Evolutionary conservation across 2,329 filamentous ascomycete species (phyloP).

Genomic region (Lomentospora prolificans): DNA sequence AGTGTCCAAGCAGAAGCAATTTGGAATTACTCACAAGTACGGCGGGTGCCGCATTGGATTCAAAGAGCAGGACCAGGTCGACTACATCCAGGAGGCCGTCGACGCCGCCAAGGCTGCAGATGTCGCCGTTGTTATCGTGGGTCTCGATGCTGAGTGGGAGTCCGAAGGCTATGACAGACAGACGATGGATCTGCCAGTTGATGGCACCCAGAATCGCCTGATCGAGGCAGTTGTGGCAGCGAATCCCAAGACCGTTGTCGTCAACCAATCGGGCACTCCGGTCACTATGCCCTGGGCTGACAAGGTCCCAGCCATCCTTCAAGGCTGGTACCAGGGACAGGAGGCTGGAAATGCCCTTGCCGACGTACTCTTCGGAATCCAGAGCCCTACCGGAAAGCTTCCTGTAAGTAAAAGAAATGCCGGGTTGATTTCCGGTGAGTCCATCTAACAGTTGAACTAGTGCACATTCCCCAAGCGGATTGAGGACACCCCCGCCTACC

Average conservation of each 20-base stretch:
- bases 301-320: slow-evolving; percentile 54
- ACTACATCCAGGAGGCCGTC: slow-evolving; percentile 56
- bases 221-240: slow-evolving; percentile 51
- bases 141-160: slow-evolving; percentile 66
- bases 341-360: slow-evolving; percentile 62
- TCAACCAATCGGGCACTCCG: slow-evolving; percentile 60
- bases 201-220: slow-evolving; percentile 51
- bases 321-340: slow-evolving; percentile 68
- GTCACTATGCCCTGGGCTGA: slow-evolving; percentile 62
- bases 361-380: slow-evolving; percentile 53
- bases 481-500: slow-evolving; percentile 59
- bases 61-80: slow-evolving; percentile 52
- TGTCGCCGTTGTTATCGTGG: slow-evolving; percentile 58
- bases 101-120: slow-evolving; percentile 52
- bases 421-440: no score
- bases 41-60: slow-evolving; percentile 65
- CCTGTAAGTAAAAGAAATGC: slow-evolving; percentile 31
- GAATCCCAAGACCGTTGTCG: slow-evolving; percentile 57
- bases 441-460: no score
- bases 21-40: slow-evolving; percentile 52
- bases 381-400: slow-evolving; percentile 59
- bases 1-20: slow-evolving; percentile 46
- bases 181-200: slow-evolving; percentile 58
- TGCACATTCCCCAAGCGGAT: slow-evolving; percentile 55
- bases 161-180: slow-evolving; percentile 66